A percentile compares a stretch with the other conserved stretches of the same genome.
Evolutionary conservation across 345 rosid genomes (phyloP).

Genomic region (Hibiscus trionum): DNA sequence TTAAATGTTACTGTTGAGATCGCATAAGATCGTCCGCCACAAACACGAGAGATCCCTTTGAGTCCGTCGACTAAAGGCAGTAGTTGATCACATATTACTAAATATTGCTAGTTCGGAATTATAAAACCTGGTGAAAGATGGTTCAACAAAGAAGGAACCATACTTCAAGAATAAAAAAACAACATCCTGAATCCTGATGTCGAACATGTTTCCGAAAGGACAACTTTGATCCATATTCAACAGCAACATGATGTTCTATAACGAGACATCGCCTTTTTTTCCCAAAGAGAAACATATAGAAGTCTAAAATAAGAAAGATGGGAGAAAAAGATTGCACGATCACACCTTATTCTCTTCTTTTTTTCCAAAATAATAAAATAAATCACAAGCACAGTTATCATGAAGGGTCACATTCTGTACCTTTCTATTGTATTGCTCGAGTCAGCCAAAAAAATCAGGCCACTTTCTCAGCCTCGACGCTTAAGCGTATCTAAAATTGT

Average conservation of each 20-base stretch:
- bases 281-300: neutral
- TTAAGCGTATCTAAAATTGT: constrained; percentile 43
- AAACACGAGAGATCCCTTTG: neutral
- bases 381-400: neutral
- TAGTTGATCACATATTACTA: neutral
- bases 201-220: neutral
- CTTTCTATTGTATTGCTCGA: constrained; percentile 7
- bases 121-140: neutral
- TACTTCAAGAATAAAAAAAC: neutral
- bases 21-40: neutral
- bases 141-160: neutral
- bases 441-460: neutral
- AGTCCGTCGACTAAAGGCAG: neutral
- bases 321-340: neutral
- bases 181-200: neutral
- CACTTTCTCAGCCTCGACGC: constrained; percentile 19
- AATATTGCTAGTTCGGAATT: neutral
- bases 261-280: neutral
- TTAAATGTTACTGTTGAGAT: neutral
- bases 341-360: neutral
- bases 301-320: neutral
- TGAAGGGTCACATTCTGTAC: neutral
- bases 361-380: no score
- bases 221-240: neutral
- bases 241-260: neutral